These are phyloP conservation scores for Avena insularis DNA, from an alignment of 176 grass and related monocot genomes.

Conservation along the genomic window DNA sequence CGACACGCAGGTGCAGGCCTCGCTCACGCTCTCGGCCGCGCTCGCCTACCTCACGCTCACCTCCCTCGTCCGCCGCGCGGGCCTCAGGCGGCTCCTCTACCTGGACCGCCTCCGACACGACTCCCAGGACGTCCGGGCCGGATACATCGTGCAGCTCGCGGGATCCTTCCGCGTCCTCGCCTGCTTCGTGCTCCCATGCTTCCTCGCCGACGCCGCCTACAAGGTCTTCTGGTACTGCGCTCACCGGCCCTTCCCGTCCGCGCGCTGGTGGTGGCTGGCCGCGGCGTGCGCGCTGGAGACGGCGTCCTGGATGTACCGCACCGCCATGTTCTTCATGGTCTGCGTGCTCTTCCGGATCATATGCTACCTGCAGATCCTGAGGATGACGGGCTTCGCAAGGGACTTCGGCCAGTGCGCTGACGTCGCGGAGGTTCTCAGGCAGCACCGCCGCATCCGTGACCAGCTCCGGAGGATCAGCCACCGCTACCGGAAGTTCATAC, in stretches of 20 bases:
- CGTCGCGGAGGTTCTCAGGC: conserved; percentile 57
- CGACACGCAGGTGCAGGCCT: conserved; percentile 72
- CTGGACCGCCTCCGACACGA: conserved; percentile 65
- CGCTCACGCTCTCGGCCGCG: conserved; percentile 53
- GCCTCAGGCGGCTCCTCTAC: conserved; percentile 81
- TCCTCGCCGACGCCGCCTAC: conserved; percentile 63
- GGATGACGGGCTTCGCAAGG: conserved; percentile 73
- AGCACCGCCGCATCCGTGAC: conserved; percentile 67
- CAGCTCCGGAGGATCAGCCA: conserved; percentile 85
- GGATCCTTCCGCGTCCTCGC: conserved; percentile 61
- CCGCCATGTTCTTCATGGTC: conserved; percentile 67
- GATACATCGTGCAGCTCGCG: conserved; percentile 59
- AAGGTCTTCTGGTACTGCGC: conserved; percentile 71
- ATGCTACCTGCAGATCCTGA: conserved; percentile 83
- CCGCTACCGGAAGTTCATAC: conserved; percentile 74
- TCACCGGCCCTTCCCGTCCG: conserved; percentile 27
- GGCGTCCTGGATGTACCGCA: conserved; percentile 75
- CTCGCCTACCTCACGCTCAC: conserved; percentile 65
- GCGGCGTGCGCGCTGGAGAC: conserved; percentile 67
- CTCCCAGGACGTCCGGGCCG: conserved; percentile 58
- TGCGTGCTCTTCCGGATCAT: conserved; percentile 84
- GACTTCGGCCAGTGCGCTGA: conserved; percentile 67
- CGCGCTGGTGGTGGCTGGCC: conserved; percentile 30
- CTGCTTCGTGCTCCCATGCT: conserved; percentile 66
- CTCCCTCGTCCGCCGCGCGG: conserved; percentile 49